Percentiles rank a stretch among this genome's conserved stretches.
Evolutionary conservation across 2,329 filamentous ascomycete species (phyloP).

Genomic region (Penicillium sp.): DNA sequence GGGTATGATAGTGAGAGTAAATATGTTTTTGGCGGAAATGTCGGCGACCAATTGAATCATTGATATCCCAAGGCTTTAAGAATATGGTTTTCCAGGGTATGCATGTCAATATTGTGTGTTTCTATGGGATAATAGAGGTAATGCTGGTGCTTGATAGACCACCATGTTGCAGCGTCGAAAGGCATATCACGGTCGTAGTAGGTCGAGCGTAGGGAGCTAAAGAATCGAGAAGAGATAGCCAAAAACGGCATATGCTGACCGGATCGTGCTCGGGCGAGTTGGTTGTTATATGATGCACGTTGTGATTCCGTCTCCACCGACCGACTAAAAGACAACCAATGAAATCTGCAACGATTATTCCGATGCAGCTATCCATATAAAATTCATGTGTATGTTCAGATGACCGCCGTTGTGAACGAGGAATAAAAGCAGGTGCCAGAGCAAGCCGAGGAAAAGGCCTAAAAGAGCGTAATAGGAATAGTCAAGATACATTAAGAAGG

Average conservation of each 20-base stretch:
- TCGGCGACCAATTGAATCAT: not conserved
- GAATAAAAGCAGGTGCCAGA: conserved; percentile 94
- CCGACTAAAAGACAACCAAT: conserved; percentile 82
- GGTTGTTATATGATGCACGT: conserved; percentile 93
- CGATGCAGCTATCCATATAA: conserved; percentile 75
- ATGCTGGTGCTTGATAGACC: conserved; percentile 68
- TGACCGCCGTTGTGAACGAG: conserved; percentile 90
- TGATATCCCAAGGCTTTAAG: not conserved
- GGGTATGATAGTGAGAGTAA: not conserved
- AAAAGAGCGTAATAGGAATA: conserved; percentile 66
- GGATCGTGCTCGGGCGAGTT: conserved; percentile 94
- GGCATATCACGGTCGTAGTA: conserved; percentile 79
- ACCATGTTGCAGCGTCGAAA: conserved; percentile 69
- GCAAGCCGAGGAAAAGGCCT: conserved; percentile 70
- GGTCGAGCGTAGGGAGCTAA: conserved; percentile 68
- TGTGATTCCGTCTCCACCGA: conserved; percentile 96
- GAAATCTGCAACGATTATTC: conserved; percentile 84
- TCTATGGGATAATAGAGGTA: conserved; percentile 79
- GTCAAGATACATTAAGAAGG: conserved; percentile 51
- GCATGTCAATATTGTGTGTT: not conserved
- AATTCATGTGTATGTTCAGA: conserved; percentile 91
- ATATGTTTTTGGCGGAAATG: not conserved
- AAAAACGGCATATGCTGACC: conserved; percentile 82
- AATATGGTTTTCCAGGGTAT: not conserved
- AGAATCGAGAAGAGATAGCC: conserved; percentile 77